Base-by-base conservation (phyloP, 2,329 filamentous ascomycete species). In the Neurospora sp. region DNA sequence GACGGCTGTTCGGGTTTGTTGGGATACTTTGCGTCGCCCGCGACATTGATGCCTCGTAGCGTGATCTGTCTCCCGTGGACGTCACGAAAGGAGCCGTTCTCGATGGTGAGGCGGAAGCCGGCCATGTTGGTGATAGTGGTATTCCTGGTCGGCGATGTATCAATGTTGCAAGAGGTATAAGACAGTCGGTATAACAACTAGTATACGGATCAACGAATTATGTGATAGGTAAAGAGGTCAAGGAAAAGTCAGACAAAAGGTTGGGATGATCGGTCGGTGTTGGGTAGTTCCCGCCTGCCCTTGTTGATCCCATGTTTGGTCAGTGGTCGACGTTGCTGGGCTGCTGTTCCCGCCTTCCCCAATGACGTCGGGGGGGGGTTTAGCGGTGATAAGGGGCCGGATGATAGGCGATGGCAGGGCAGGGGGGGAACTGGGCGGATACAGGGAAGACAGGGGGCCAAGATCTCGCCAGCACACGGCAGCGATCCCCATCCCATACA, bases 11-110 rank as follows among this genome's bases (percentile, higher is more conserved):
- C 84, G 17, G 96, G 96, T 41, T 85, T 85, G 77, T 90, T 92
- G 38, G 96, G 96, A 70, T 92, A 90, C 82, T 99, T 99, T 76
- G 92, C 89, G 78, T 98, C 95, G 73, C 88, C 93, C 43, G 94
- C 93, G 72, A 96, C 87, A 78, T 99, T 99, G 83, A 99, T 97
- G 73, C 96, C 96, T 73, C 96, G 90, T 65, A 99, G 85, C 2
- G 92, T 91, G 70, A 99, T 88, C 81, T 98, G 92, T 72, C 96
- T 90, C 74, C 93, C 91, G 73, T 93, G 82, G 15, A 83, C 79
- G 79, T 99, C 96, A 72, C 92, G 88, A 81, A 99, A 97, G 74
- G 88, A 89, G 72, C 89, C 89, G 74, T 96, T 91, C 77, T 97
- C 92, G 76, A 99, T 95, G 33, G 87, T 89, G 67, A 99, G 84